These are phyloP conservation scores for Hymenoscyphus repandus DNA, from an alignment of 2,329 filamentous ascomycete genomes.

Conservation along the genomic window DNA sequence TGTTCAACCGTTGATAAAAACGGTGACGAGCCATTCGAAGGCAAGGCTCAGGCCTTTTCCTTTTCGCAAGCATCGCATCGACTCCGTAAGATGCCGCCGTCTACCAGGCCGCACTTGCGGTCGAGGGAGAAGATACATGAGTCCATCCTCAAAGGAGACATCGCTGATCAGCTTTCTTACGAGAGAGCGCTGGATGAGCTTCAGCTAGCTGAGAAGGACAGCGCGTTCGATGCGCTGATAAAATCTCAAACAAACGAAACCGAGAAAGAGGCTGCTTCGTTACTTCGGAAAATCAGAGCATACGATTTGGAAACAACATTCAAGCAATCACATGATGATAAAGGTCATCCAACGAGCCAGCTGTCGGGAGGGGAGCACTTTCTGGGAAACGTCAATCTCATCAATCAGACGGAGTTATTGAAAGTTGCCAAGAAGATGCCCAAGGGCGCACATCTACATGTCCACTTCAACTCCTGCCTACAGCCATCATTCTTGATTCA, in stretches of 20 bases:
- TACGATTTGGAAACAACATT: conserved; percentile 27
- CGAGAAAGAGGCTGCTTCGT: conserved; percentile 24
- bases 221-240: conserved; percentile 28
- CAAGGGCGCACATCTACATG: conserved; percentile 68
- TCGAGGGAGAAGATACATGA: not conserved
- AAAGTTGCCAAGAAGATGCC: conserved; percentile 54
- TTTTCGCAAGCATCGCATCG: conserved; percentile 14
- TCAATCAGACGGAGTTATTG: conserved; percentile 52
- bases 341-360: conserved; percentile 19
- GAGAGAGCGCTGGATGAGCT: conserved; percentile 19
- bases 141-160: conserved; percentile 7
- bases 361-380: conserved; percentile 47
- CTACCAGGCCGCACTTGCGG: conserved; percentile 2
- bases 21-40: conserved; percentile 22
- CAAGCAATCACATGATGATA: conserved; percentile 15
- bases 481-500: conserved; percentile 55
- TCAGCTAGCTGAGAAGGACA: conserved; percentile 20
- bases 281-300: conserved; percentile 27
- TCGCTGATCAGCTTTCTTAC: conserved; percentile 20
- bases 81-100: conserved; percentile 25
- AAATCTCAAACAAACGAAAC: conserved; percentile 19
- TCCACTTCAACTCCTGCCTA: conserved; percentile 75
- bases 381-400: conserved; percentile 48
- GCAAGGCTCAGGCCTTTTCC: conserved; percentile 17
- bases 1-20: conserved; percentile 29